These are phyloP conservation scores for Wickerhamomyces rabaulensis DNA, from an alignment of 805 yeast species.

Conservation along the genomic window DNA sequence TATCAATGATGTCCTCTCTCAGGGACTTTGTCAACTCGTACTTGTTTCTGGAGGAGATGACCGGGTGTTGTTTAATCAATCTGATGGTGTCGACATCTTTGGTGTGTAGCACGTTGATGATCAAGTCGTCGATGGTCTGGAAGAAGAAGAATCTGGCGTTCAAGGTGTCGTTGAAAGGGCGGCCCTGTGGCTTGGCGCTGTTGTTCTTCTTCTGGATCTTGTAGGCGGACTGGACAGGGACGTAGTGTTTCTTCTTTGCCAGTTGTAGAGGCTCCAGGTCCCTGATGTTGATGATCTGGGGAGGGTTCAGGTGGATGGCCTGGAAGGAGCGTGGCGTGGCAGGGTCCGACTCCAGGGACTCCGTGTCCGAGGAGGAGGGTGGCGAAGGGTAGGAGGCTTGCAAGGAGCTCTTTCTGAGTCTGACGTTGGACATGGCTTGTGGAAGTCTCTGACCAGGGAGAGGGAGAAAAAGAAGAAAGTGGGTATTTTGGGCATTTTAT, in stretches of 20 bases:
- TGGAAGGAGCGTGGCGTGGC: neutral
- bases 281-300: conserved; percentile 19
- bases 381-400: neutral
- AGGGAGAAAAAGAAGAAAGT: neutral
- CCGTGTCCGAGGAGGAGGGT: conserved; percentile 1
- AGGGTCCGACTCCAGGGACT: neutral
- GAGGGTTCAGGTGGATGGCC: conserved; percentile 3
- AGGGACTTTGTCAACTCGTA: neutral
- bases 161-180: conserved; percentile 24
- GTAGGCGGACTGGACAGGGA: conserved; percentile 3
- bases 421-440: neutral
- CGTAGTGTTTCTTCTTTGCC: conserved; percentile 25
- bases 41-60: neutral
- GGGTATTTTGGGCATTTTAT: no score
- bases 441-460: neutral
- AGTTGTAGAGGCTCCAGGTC: conserved; percentile 19
- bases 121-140: conserved; percentile 19
- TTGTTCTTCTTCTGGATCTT: conserved; percentile 8
- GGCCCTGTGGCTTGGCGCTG: conserved; percentile 18
- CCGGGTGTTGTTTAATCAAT: conserved; percentile 3
- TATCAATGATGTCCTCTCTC: neutral
- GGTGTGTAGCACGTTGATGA: conserved; percentile 14
- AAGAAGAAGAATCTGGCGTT: conserved; percentile 23
- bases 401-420: neutral
- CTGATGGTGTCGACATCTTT: conserved; percentile 8